These are phyloP conservation scores for Cryptosporidium baileyi DNA, from an alignment of 169 alveolate genomes.

Conservation along the genomic window DNA sequence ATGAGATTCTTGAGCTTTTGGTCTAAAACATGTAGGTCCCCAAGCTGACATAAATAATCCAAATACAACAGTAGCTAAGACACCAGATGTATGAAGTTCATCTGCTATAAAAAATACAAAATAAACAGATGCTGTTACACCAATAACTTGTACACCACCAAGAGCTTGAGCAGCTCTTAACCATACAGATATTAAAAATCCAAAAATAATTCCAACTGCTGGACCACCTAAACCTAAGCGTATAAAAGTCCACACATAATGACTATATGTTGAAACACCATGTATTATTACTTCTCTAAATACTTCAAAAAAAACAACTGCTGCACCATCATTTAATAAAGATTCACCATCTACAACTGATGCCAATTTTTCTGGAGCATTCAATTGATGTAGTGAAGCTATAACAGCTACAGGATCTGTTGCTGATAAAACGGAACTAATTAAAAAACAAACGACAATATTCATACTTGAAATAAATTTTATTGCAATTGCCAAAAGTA, in stretches of 20 bases:
- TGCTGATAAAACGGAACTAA: slow-evolving; percentile 76
- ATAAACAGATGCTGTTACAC: slow-evolving; percentile 71
- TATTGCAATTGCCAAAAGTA: slow-evolving; percentile 71
- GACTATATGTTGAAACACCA: slow-evolving; percentile 66
- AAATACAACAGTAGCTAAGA: slow-evolving; percentile 72
- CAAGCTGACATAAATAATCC: slow-evolving; percentile 75
- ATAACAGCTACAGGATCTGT: slow-evolving; percentile 79
- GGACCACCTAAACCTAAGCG: slow-evolving; percentile 77
- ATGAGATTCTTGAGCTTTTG: slow-evolving; percentile 67
- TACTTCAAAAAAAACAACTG: slow-evolving; percentile 71
- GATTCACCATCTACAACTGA: slow-evolving; percentile 77
- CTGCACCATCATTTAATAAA: slow-evolving; percentile 76
- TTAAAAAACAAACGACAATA: slow-evolving; percentile 68
- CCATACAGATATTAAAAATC: slow-evolving; percentile 64
- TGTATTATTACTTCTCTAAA: slow-evolving; percentile 46
- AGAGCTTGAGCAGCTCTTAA: slow-evolving; percentile 64
- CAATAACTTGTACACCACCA: slow-evolving; percentile 72
- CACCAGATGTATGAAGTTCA: slow-evolving; percentile 71
- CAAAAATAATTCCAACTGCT: slow-evolving; percentile 71
- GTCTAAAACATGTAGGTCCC: slow-evolving; percentile 72
- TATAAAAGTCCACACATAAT: slow-evolving; percentile 68
- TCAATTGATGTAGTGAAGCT: slow-evolving; percentile 73
- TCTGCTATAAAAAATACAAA: slow-evolving; percentile 74
- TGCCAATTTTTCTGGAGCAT: slow-evolving; percentile 74
- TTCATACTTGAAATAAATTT: slow-evolving; percentile 68